These are phyloP conservation scores for Erodium trifolium DNA, from an alignment of 441 rosid genomes.

Conservation along the genomic window DNA sequence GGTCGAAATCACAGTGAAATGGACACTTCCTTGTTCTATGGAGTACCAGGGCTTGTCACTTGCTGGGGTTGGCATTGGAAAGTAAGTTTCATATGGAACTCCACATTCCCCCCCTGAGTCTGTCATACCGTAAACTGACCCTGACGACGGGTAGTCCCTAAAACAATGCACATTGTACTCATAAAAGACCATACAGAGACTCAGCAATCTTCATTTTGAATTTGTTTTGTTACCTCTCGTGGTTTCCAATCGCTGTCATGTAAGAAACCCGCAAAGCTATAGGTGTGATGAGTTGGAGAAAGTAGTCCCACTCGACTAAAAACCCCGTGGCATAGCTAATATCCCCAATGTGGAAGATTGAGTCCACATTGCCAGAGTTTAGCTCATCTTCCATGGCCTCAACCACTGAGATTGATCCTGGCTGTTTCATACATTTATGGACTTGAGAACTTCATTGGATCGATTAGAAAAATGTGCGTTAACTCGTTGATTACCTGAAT, in stretches of 20 bases:
- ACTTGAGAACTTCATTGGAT: background rate
- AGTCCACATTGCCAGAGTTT: conserved; percentile 38
- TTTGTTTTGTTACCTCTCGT: conserved; percentile 35
- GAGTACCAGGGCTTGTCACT: conserved; percentile 71
- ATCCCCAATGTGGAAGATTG: conserved; percentile 71
- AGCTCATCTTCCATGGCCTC: conserved; percentile 44
- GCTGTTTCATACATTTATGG: conserved; percentile 23
- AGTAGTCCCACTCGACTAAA: conserved; percentile 66
- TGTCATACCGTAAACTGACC: conserved; percentile 34
- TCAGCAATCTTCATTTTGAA: too few relatives aligned
- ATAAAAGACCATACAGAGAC: too few relatives aligned
- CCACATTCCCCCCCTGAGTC: conserved; percentile 80
- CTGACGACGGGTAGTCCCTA: conserved; percentile 43
- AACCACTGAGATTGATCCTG: conserved; percentile 52
- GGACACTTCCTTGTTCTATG: conserved; percentile 42
- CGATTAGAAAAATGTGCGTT: background rate
- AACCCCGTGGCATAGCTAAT: conserved; percentile 76
- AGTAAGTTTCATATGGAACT: conserved; percentile 53
- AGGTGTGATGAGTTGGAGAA: conserved; percentile 45
- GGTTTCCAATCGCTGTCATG: conserved; percentile 63
- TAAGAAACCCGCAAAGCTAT: conserved; percentile 49
- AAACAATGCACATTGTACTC: too few relatives aligned
- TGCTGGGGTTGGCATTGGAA: conserved; percentile 45
- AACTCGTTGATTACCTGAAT: background rate
- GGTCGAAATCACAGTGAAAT: conserved; percentile 50